A percentile compares a stretch with the other conserved stretches of the same genome.
Conservation (phyloP, 2,329 filamentous ascomycete species). For the Diaporthe australafricana region DNA sequence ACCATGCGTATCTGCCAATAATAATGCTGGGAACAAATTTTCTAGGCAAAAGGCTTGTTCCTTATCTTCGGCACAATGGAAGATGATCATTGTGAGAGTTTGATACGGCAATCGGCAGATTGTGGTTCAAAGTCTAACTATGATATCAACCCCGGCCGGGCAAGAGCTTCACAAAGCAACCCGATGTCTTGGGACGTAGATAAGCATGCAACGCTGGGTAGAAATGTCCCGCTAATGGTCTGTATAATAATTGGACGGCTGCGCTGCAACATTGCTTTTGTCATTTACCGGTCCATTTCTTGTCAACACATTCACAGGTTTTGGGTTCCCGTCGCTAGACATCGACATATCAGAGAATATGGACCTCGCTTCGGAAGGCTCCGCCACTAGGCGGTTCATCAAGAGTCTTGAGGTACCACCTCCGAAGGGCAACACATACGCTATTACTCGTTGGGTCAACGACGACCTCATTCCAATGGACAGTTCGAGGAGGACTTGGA, state of each 20-base stretch:
- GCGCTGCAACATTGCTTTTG: background rate
- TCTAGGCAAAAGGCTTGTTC: background rate
- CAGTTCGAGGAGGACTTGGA: slow-evolving; percentile 26
- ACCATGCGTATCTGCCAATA: slow-evolving; percentile 1
- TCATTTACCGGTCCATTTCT: background rate
- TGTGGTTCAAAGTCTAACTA: background rate
- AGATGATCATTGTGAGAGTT: background rate
- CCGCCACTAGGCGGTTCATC: slow-evolving; percentile 19
- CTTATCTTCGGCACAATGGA: slow-evolving; percentile 24
- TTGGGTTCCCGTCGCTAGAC: background rate
- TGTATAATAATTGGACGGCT: slow-evolving; percentile 8
- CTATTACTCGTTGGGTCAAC: slow-evolving; percentile 28
- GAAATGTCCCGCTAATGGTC: background rate
- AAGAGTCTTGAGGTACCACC: slow-evolving; percentile 20
- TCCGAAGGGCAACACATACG: slow-evolving; percentile 18
- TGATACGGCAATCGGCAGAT: slow-evolving; percentile 7
- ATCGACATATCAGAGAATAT: background rate
- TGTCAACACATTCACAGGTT: background rate
- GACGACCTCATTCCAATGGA: slow-evolving; percentile 32
- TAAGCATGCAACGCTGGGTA: background rate
- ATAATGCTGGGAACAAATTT: background rate
- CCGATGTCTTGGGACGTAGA: slow-evolving; percentile 9
- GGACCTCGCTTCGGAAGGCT: slow-evolving; percentile 16
- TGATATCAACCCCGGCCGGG: background rate
- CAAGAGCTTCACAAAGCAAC: background rate